These are phyloP conservation scores for Brassica carinata DNA, from an alignment of 345 rosid species.

Conservation along the genomic window DNA sequence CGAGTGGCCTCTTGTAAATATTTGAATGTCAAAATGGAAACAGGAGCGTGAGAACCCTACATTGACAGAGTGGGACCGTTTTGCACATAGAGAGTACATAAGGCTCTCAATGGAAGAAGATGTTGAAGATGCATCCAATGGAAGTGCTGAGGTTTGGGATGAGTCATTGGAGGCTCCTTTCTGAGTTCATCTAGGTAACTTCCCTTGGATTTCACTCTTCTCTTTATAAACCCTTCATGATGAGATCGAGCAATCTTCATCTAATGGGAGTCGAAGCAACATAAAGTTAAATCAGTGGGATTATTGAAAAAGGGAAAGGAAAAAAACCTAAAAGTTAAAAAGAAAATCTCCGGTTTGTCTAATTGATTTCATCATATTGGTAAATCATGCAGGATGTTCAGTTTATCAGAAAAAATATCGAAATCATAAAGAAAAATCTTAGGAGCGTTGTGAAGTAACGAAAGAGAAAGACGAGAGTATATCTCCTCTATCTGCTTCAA, in stretches of 20 bases:
- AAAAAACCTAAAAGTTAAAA: not conserved
- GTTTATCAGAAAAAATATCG: constrained; percentile 13
- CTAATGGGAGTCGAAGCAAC: not conserved
- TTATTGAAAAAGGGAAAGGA: not conserved
- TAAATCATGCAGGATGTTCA: constrained; percentile 20
- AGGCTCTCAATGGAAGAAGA: constrained; percentile 99
- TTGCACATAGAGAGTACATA: constrained; percentile 96
- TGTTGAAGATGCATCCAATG: constrained; percentile 96
- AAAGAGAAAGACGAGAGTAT: constrained; percentile 7
- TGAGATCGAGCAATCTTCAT: not conserved
- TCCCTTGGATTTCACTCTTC: constrained; percentile 4
- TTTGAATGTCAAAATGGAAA: constrained; percentile 21
- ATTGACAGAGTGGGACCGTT: constrained; percentile 97
- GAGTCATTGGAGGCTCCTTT: constrained; percentile 98
- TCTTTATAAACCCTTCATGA: not conserved
- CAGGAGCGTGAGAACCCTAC: constrained; percentile 97
- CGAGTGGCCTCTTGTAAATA: not conserved
- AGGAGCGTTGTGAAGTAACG: constrained; percentile 16
- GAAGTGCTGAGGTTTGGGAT: constrained; percentile 99
- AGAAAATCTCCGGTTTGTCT: not conserved
- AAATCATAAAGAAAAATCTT: constrained; percentile 9
- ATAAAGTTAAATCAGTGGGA: not conserved
- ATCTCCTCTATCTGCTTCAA: constrained; percentile 15
- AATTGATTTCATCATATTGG: not conserved
- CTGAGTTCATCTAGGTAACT: constrained; percentile 53